Conservation (phyloP, 1,284 basidiomycete species). For the Pyrrhoderma lamaoense region DNA sequence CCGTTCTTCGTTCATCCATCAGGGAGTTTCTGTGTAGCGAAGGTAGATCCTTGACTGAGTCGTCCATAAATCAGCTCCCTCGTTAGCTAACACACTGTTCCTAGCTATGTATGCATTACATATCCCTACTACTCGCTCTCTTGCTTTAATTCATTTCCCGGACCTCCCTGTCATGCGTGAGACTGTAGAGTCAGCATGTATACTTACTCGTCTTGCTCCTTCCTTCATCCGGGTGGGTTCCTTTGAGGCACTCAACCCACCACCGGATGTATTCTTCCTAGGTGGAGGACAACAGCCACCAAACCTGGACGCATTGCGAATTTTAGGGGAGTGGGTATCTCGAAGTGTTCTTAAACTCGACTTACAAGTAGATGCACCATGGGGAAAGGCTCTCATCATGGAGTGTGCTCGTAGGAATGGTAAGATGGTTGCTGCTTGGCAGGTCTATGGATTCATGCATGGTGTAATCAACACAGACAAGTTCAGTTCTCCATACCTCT, state of each 20-base stretch:
- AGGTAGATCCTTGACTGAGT: slow-evolving; percentile 37
- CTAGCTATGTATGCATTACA: slow-evolving; percentile 80
- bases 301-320: slow-evolving; percentile 65
- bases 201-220: slow-evolving; percentile 81
- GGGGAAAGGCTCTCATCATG: slow-evolving; percentile 65
- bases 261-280: slow-evolving; percentile 58
- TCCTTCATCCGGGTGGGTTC: slow-evolving; percentile 91
- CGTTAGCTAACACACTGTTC: background rate
- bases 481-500: slow-evolving; percentile 32
- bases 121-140: slow-evolving; percentile 86
- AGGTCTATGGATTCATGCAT: slow-evolving; percentile 89
- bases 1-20: slow-evolving; percentile 86
- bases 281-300: slow-evolving; percentile 70
- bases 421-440: slow-evolving; percentile 89
- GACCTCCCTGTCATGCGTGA: slow-evolving; percentile 75
- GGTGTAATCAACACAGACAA: slow-evolving; percentile 98
- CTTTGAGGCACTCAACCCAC: slow-evolving; percentile 82
- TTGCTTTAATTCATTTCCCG: slow-evolving; percentile 76
- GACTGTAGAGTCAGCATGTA: slow-evolving; percentile 68
- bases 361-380: slow-evolving; percentile 41
- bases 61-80: background rate
- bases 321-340: slow-evolving; percentile 69
- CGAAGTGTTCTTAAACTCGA: slow-evolving; percentile 46
- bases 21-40: slow-evolving; percentile 88
- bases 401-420: slow-evolving; percentile 82